These are phyloP conservation scores for Rosa multiflora DNA, from an alignment of 306 rosid species.

Conservation along the genomic window DNA sequence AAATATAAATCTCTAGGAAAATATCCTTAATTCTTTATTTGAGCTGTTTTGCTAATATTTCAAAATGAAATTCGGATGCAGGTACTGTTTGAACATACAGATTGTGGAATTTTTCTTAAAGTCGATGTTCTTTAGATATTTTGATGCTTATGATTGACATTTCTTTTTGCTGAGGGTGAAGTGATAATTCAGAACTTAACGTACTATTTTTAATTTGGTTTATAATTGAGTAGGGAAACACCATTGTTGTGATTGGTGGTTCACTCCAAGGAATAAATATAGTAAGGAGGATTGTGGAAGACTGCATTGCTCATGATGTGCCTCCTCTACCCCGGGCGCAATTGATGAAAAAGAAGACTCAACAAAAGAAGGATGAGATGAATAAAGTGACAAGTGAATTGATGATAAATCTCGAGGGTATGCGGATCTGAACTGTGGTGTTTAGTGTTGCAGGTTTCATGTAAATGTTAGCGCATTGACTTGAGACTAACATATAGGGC, in stretches of 20 bases:
- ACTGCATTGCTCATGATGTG: neutral
- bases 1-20: no score
- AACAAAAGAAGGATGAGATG: neutral
- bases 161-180: no score
- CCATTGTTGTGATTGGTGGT: neutral
- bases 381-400: neutral
- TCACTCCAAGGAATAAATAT: neutral
- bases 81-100: neutral
- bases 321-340: neutral
- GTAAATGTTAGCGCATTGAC: no score
- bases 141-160: no score
- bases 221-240: neutral
- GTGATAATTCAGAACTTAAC: no score
- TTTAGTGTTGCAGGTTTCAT: no score
- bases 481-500: no score
- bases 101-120: no score
- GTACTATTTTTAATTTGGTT: no score
- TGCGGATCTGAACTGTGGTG: neutral
- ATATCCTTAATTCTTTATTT: no score
- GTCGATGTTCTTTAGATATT: no score
- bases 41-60: no score
- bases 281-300: neutral
- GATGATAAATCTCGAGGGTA: neutral
- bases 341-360: neutral
- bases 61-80: neutral